A percentile compares a stretch with the other conserved stretches of the same genome.
Conservation (phyloP, 2,329 filamentous ascomycete species). For the Sclerotinia glacialis region DNA sequence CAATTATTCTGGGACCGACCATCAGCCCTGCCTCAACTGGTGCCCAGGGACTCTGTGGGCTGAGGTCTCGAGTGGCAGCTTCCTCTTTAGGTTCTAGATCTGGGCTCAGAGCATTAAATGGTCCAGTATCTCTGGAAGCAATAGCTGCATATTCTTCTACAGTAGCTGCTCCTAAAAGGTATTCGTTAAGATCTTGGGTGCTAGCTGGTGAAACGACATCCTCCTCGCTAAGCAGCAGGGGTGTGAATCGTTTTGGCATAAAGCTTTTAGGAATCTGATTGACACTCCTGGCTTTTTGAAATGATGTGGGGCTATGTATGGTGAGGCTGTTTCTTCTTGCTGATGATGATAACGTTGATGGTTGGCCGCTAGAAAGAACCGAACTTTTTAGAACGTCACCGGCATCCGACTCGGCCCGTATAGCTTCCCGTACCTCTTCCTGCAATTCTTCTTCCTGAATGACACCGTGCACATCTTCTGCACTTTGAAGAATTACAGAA, state of each 20-base stretch:
- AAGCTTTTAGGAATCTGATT: background rate
- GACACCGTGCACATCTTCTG: background rate
- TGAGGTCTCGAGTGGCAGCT: background rate
- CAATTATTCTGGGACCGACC: background rate
- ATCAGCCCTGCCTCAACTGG: background rate
- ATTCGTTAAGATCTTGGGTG: background rate
- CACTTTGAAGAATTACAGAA: background rate
- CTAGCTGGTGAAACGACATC: constrained; percentile 1
- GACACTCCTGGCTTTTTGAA: background rate
- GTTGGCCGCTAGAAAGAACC: constrained; percentile 6
- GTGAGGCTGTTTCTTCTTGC: constrained; percentile 7
- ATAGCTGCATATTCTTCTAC: background rate
- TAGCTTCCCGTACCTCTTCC: constrained; percentile 2
- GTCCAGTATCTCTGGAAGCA: background rate
- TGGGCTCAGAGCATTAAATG: no score
- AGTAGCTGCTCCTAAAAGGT: background rate
- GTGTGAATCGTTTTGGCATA: background rate
- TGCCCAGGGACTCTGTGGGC: constrained; percentile 24
- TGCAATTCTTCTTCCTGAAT: background rate
- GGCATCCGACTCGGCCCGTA: background rate
- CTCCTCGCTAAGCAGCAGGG: background rate
- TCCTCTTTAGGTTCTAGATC: background rate
- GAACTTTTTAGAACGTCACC: background rate
- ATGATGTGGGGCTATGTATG: constrained; percentile 1
- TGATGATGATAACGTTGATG: constrained; percentile 11